Evolutionary conservation across 140 eudicot genomes (phyloP), one percentile per base, ranked within the genome.

Genomic region (Cichorium intybus): DNA sequence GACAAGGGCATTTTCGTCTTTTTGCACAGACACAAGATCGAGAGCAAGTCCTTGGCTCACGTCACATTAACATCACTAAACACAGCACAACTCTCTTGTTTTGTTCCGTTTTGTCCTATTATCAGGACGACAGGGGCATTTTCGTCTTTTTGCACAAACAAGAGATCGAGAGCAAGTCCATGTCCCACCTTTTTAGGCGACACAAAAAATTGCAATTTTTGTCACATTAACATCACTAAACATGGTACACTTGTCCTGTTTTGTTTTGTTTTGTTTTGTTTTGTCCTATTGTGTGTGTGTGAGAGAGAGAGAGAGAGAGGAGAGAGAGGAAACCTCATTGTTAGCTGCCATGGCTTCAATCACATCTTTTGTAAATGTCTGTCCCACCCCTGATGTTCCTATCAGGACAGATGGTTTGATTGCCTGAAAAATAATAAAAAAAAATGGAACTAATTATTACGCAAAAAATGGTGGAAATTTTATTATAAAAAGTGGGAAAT

Each of bases 361-460:
- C 18, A 92, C 89, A 51, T 92, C 95, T 77, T 85, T 85, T 47
- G 98, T 92, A 69, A 91, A 91, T 61, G 73, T 46, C 75, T 69
- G 84, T 60, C 98, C 98, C 31, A 81, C 92, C 69, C 98, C 98
- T 23, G 96, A 92, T 55, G 98, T 80, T 68, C 98, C 98, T 14
- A 92, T 85, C 56, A 92, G 64, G 68, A 77, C 86, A 12, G 96
- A 76, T 47, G 98, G 98, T 71, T 88, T 83, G 78, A 92, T 77
- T 51, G 83, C 83, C 98, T 92, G 75, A 46, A 47, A 51, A 72
- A 29, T 48, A 51, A 29, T 26, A 11, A 34, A 29, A 66, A 65
- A 43, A 15, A 50, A 56, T n/a, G n/a, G n/a, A 24, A 56, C 2
- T 4, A n/a, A 49, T 2, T 10, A 24, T 56, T 37, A 62, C 10